A percentile compares a stretch with the other conserved stretches of the same genome.
These are phyloP conservation scores for Microstroma glucosiphilum DNA, from an alignment of 1,284 basidiomycete genomes.

Conservation along the genomic window DNA sequence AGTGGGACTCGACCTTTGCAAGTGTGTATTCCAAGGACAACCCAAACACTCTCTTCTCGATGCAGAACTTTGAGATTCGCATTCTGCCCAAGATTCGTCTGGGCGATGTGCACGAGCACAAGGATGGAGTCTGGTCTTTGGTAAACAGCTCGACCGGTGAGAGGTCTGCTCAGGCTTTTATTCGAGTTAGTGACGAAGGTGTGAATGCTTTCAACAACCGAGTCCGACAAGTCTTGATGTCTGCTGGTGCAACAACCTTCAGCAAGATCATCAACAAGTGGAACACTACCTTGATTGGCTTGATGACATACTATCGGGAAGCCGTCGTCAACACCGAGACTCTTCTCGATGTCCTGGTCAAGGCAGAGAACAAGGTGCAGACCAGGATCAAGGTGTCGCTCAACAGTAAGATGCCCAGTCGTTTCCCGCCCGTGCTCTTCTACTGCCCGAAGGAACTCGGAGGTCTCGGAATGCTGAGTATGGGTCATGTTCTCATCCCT, in stretches of 20 bases:
- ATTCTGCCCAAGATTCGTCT: slow-evolving; percentile 93
- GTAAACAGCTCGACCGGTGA: slow-evolving; percentile 92
- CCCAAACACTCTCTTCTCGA: slow-evolving; percentile 93
- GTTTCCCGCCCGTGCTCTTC: slow-evolving; percentile 75
- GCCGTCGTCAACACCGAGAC: slow-evolving; percentile 98
- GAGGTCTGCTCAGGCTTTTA: slow-evolving; percentile 91
- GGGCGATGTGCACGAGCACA: slow-evolving; percentile 90
- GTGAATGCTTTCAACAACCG: slow-evolving; percentile 56
- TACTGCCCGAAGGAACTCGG: slow-evolving; percentile 56
- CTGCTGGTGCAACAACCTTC: slow-evolving; percentile 96
- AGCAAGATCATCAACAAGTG: slow-evolving; percentile 99
- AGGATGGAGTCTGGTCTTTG: slow-evolving; percentile 95
- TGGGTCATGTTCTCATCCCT: slow-evolving; percentile 97
- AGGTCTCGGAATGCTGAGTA: slow-evolving; percentile 96
- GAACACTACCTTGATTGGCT: slow-evolving; percentile 69
- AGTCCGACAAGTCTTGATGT: slow-evolving; percentile 95
- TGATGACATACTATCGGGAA: slow-evolving; percentile 96
- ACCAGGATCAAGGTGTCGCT: slow-evolving; percentile 98
- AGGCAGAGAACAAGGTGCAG: slow-evolving; percentile 58
- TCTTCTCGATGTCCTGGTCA: slow-evolving; percentile 55
- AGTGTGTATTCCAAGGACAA: slow-evolving; percentile 92
- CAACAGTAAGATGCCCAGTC: slow-evolving; percentile 98
- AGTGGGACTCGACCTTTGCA: slow-evolving; percentile 62
- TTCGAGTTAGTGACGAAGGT: slow-evolving; percentile 91
- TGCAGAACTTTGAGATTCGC: slow-evolving; percentile 95